Conservation (phyloP, 768 basidiomycete genomes). For the Lactarius psammicola region DNA sequence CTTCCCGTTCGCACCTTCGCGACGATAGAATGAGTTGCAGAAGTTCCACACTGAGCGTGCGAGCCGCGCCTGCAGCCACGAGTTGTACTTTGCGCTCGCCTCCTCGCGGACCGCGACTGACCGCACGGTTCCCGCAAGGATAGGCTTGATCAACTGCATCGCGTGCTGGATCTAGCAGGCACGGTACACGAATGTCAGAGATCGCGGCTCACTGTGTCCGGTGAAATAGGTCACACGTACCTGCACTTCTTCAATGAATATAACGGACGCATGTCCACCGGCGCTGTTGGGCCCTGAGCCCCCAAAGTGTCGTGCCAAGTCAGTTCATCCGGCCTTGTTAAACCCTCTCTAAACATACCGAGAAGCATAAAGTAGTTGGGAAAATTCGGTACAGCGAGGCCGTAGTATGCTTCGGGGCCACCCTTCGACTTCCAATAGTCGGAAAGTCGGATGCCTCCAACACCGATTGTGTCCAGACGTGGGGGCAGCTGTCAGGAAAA, state of each 20-base stretch:
- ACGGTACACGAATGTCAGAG: slow-evolving; percentile 14
- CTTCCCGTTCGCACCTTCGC: slow-evolving; percentile 38
- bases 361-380: slow-evolving; percentile 28
- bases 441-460: slow-evolving; percentile 41
- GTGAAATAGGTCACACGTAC: slow-evolving; percentile 31
- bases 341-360: slow-evolving; percentile 10
- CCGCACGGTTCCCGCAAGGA: slow-evolving; percentile 47
- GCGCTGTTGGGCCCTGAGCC: slow-evolving; percentile 48
- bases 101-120: slow-evolving; percentile 50
- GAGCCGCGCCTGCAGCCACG: slow-evolving; percentile 50
- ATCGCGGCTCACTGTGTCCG: neutral
- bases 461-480: slow-evolving; percentile 39
- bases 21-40: slow-evolving; percentile 55
- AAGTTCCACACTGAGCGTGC: slow-evolving; percentile 50
- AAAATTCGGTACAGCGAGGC: slow-evolving; percentile 32
- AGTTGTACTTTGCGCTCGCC: slow-evolving; percentile 50
- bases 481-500: slow-evolving; percentile 16
- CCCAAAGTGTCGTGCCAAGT: neutral
- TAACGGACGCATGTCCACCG: slow-evolving; percentile 56
- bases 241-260: slow-evolving; percentile 57
- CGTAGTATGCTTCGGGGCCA: slow-evolving; percentile 53
- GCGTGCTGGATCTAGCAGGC: slow-evolving; percentile 46
- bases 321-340: neutral
- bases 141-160: slow-evolving; percentile 51
- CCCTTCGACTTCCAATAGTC: slow-evolving; percentile 50